Evolutionary conservation across 805 yeast genomes (phyloP), one percentile per base, ranked within the genome.

Genomic region (Candida adriatica): DNA sequence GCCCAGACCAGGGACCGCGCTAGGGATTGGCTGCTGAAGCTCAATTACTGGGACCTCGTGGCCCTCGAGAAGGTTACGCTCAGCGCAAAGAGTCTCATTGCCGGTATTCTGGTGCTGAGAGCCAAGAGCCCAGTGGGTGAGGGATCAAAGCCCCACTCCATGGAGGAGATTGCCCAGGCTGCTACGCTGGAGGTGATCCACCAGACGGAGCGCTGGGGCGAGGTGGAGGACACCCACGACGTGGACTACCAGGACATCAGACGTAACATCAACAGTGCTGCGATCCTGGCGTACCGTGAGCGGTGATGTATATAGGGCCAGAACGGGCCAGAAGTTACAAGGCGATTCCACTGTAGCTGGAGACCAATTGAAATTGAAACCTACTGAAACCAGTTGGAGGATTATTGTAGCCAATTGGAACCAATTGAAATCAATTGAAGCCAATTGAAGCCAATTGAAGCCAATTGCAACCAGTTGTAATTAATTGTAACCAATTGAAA

Each of bases 191-290:
- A 92, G 52, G 78, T 79, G 10, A 75, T 79, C 20, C 73, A 73
- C 58, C 99, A 92, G 59, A 83, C 94, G 21, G 76, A 75, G 15
- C 71, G 78, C 50, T 92, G 98, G 98, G 98, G 98, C 19, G 96
- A 90, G 58, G 97, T 90, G 16, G 97, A 92, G 60, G 98, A 92
- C 51, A 86, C 97, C 3, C 98, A 92, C 53, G 98, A 92, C 55
- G 96, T 92, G n/a, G 94, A 85, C 49, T 79, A 81, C 56, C 94
- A 79, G 24, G 96, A 92, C 46, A 68, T 94, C 47, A 67, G 85
- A 49, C 76, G 96, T 57, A 76, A 78, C 49, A 68, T 92, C 28
- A 77, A 90, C 21, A 72, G 86, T 43, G 88, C 95, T 18, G 81
- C 88, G 4, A 55, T 82, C 24, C 52, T 75, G 13, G 70, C 77